Percentiles rank a stretch among this genome's conserved stretches.
Evolutionary conservation across 2,329 filamentous ascomycete genomes (phyloP).

Genomic region (Hansfordia pulvinata): DNA sequence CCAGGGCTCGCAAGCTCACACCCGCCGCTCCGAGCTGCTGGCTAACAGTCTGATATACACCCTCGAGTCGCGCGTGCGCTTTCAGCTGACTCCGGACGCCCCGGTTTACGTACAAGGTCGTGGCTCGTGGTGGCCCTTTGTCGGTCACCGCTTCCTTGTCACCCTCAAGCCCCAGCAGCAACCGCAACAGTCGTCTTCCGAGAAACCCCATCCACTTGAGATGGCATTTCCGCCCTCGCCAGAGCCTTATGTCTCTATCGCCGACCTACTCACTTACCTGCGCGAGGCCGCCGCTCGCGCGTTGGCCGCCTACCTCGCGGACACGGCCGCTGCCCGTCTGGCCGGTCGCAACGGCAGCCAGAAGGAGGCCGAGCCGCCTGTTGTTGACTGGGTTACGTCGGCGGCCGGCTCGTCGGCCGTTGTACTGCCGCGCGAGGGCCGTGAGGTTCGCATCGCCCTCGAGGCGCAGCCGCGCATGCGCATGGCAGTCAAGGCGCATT

Average conservation of each 20-base stretch:
- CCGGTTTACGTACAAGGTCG: conserved; percentile 9
- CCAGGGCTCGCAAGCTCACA: conserved; percentile 17
- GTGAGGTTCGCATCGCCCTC: no score
- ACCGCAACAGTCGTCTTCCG: conserved; percentile 2
- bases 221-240: conserved; percentile 26
- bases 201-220: conserved; percentile 18
- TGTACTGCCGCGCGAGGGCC: no score
- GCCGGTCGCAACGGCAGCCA: no score
- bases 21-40: conserved; percentile 28
- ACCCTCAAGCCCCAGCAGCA: conserved; percentile 18
- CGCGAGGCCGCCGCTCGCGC: conserved; percentile 25
- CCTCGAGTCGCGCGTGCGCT: conserved; percentile 25
- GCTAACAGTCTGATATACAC: conserved; percentile 27
- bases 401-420: no score
- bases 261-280: conserved; percentile 31
- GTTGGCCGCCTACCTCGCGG: conserved; percentile 20
- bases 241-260: conserved; percentile 28
- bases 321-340: conserved; percentile 3
- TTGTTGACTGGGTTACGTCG: no score
- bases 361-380: conserved; percentile 6
- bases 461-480: no score
- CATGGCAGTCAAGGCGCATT: no score
- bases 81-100: conserved; percentile 29
- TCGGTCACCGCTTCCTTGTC: conserved; percentile 9
- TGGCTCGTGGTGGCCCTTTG: conserved; percentile 6